phyloP scores from a whole-genome alignment of 306 rosid genomes.

The Malus sieversii region DNA sequence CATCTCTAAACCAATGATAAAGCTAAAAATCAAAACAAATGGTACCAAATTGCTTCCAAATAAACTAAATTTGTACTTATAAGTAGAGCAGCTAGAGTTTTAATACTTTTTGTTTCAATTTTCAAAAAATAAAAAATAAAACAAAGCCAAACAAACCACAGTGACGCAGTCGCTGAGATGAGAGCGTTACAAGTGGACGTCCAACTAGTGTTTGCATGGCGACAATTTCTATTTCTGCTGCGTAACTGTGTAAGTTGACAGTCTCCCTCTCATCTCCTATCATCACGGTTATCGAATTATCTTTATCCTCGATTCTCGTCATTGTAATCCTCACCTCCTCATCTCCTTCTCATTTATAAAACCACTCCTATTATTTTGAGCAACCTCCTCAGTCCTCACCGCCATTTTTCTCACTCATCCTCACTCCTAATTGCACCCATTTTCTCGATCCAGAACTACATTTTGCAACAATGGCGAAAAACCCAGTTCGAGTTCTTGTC shows the following conservation, averaged over 20 bases:
- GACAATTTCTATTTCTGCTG: not conserved
- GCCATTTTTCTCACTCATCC: not conserved
- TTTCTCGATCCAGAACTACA: not conserved
- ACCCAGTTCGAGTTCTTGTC: slow-evolving; percentile 37
- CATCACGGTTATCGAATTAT: not conserved
- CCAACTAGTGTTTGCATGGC: not conserved
- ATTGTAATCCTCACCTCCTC: not conserved
- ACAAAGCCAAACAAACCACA: not conserved
- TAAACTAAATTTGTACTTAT: too few relatives aligned
- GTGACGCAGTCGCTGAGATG: not conserved
- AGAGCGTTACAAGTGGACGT: not conserved
- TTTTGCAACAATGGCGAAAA: slow-evolving; percentile 25
- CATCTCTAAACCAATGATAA: too few relatives aligned
- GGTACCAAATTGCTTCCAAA: too few relatives aligned
- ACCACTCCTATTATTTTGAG: not conserved
- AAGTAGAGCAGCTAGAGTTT: too few relatives aligned
- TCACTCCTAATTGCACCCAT: not conserved
- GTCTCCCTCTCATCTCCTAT: not conserved
- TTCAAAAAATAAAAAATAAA: too few relatives aligned
- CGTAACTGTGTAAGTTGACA: not conserved
- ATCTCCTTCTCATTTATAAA: not conserved
- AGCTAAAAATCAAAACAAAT: too few relatives aligned
- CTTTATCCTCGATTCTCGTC: slow-evolving; percentile 22
- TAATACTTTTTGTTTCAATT: too few relatives aligned
- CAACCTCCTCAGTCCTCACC: not conserved